These are phyloP conservation scores for Fragaria ananassa DNA, from an alignment of 306 rosid species.

Conservation along the genomic window DNA sequence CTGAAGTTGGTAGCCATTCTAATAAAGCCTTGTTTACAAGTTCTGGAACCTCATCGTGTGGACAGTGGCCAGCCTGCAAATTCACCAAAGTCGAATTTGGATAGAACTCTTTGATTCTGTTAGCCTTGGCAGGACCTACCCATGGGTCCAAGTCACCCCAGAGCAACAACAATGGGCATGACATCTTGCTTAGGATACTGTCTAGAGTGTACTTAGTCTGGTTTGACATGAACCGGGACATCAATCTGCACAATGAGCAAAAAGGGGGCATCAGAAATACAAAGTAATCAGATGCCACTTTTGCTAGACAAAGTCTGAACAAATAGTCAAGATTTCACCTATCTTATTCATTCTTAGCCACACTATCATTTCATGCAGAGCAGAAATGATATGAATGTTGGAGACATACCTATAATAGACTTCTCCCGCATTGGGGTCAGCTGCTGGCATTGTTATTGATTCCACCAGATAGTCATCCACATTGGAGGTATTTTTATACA, in stretches of 20 bases:
- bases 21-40: constrained; percentile 70
- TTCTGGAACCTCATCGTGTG: constrained; percentile 85
- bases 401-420: constrained; percentile 74
- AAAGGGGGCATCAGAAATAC: neutral
- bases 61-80: constrained; percentile 92
- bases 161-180: constrained; percentile 78
- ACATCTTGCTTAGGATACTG: constrained; percentile 55
- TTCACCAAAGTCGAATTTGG: constrained; percentile 67
- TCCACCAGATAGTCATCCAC: constrained; percentile 94
- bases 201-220: constrained; percentile 79
- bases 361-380: neutral
- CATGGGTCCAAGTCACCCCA: constrained; percentile 99
- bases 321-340: neutral
- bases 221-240: constrained; percentile 77
- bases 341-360: neutral
- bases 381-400: neutral
- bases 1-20: constrained; percentile 63
- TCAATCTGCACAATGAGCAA: constrained; percentile 55
- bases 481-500: constrained; percentile 65
- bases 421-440: constrained; percentile 90
- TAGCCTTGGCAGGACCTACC: constrained; percentile 92
- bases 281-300: neutral
- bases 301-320: neutral
- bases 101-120: constrained; percentile 68
- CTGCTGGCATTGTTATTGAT: constrained; percentile 81